A percentile compares a stretch with the other conserved stretches of the same genome.
Evolutionary conservation across 345 rosid genomes (phyloP).

Genomic region (Capsella bursapastoris): DNA sequence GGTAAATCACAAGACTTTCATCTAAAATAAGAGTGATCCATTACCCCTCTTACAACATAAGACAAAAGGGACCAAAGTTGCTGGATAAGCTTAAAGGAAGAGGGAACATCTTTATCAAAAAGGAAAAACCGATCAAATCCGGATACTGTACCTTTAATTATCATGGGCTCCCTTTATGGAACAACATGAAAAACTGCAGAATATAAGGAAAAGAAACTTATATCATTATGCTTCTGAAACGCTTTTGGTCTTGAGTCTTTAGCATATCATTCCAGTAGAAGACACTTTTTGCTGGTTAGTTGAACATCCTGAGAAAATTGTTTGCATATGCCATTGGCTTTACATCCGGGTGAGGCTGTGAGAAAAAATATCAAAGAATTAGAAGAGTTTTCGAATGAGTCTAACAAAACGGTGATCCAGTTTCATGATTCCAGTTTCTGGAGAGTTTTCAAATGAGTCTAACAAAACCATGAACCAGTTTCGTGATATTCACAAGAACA

Average conservation of each 20-base stretch:
- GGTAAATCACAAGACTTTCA: slow-evolving; percentile 30
- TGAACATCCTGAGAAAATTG: slow-evolving; percentile 79
- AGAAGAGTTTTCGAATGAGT: neutral
- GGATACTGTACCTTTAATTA: slow-evolving; percentile 35
- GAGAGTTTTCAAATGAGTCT: neutral
- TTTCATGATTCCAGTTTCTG: neutral
- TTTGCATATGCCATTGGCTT: slow-evolving; percentile 98
- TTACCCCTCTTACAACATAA: slow-evolving; percentile 30
- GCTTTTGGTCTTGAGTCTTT: slow-evolving; percentile 34
- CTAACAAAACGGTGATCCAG: neutral
- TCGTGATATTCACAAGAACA: slow-evolving; percentile 7
- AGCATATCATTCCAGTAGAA: neutral
- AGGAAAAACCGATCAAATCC: slow-evolving; percentile 31
- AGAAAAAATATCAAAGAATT: slow-evolving; percentile 1
- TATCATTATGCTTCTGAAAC: slow-evolving; percentile 40
- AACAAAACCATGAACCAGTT: neutral
- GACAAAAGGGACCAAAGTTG: slow-evolving; percentile 31
- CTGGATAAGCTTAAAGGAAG: slow-evolving; percentile 28
- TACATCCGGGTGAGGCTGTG: slow-evolving; percentile 94
- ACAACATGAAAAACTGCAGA: slow-evolving; percentile 45
- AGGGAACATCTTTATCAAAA: slow-evolving; percentile 37
- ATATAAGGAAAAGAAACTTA: slow-evolving; percentile 17
- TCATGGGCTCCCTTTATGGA: slow-evolving; percentile 42
- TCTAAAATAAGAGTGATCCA: slow-evolving; percentile 28
- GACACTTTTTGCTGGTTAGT: slow-evolving; percentile 43